Base-by-base conservation (phyloP, 2,329 filamentous ascomycete genomes). In the Beauveria sp. region DNA sequence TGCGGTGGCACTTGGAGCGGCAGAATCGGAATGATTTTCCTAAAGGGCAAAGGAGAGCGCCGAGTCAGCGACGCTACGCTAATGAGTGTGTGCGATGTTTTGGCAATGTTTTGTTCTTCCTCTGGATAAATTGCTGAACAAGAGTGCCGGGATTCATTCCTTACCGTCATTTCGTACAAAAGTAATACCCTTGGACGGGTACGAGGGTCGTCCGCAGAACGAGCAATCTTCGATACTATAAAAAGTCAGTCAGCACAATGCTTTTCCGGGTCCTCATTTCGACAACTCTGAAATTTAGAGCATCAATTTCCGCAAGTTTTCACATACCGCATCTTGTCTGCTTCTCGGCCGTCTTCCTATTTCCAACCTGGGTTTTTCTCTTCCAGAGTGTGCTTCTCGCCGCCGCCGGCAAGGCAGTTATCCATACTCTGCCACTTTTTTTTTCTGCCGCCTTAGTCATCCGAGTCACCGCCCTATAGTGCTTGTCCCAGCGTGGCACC, bases 1-100 rank as follows among this genome's bases (percentile, higher is more conserved):
- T 88, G 70, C 79, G 79, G 73, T 83, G 82, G 73, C 83, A 85
- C 74, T 85, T 82, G 68, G 75, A 80, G 61, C 80, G 75, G 71
- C 83, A 86, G 75, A 86, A 86, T 61, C 83, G 75, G 68, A 86
- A 86, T 50, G 76, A 70, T 70, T 79, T 76, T 64, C 75, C 77
- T 71, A 47, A 26, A 20, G 10, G 12, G 18, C 22, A 2, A 26
- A 24, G 24, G 34, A 40, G 22, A 6, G 4, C 20, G 2, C 9
- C 28, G 43, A 16, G 55, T 43, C 46, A 57, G 55, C 18, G 14
- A 37, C 12, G 18, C 5, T 37, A 16, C 34, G 34, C 34, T 37
- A 3, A 16, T 37, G 34, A 16, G 0, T 37, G 34, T 37, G 12
- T 37, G 12, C 34, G 14, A 5, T 16, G 6, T 34, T 37, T 37